Base-by-base conservation (phyloP, 2,329 filamentous ascomycete species). In the Aspergillus transmontanensis region DNA sequence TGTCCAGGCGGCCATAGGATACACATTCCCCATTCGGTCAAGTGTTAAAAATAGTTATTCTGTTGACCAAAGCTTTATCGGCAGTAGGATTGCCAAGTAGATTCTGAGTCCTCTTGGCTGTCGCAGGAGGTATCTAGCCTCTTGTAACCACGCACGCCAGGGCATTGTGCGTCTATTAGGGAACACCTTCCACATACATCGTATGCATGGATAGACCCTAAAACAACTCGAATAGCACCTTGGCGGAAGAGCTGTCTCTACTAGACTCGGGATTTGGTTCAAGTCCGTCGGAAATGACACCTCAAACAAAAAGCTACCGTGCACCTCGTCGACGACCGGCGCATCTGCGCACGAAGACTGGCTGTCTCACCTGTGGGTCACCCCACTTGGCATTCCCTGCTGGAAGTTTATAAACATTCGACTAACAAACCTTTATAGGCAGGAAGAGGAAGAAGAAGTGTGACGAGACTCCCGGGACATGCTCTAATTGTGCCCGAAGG, bases 241-340 rank as follows among this genome's bases (percentile, higher is more conserved):
- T 23, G n/a, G 21, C 39, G 23, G 43, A 46, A 46, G 21, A 23
- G 11, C 2, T 16, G 10, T 12, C 21, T 28, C 12, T 16, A 48
- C 53, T 34, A 26, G 9, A 14, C 46, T 11, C 3, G 88, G 74
- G 74, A 59, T 1, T 50, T 34, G 30, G n/a, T n/a, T 28, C 41
- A 11, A 50, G 28, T 5, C 14, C 3, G 2, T n/a, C 30, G 0
- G 51, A 82, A 85, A 61, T 75, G 72, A 0, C 68, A 66, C 68
- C 61, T 12, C 19, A 26, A n/a, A 5, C 28, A 34, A 60, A 60
- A 19, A 23, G 32, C 9, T 69, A 69, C 54, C 66, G 69, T 53
- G 64, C 34, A 55, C 60, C 71, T 43, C 70, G 71, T 34, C 67
- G 72, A 21, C 62, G 67, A 21, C 69, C 72, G 10, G 71, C 71